Base-by-base conservation (phyloP, 768 basidiomycete genomes). In the Leccinum obscurum region DNA sequence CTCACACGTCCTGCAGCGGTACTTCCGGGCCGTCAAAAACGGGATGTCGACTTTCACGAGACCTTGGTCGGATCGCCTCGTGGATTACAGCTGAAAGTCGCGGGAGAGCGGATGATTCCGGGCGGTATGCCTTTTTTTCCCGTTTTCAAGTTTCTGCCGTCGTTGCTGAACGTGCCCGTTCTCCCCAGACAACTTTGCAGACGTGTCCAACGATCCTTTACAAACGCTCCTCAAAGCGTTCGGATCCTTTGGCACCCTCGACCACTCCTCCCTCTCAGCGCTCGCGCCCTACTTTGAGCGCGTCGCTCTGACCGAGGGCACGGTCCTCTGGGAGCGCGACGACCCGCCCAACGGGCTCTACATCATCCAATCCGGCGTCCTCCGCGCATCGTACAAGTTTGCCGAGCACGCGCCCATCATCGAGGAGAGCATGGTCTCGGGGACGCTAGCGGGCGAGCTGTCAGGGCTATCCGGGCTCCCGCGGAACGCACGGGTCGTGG, bases 401-500 rank as follows among this genome's bases (percentile, higher is more conserved):
- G 85, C 85, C 3, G 85, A 85, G 53, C 84, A 90, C 64, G 76
- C 83, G 6, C 82, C 83, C 26, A 71, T 75, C 6, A 85, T 93
- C 53, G 88, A 91, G 68, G 94, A 96, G 76, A 92, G 90, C 2
- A 96, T 96, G 94, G 92, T 95, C 0, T 86, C 93, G 4, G 95
- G 95, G 3, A 93, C 94, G 0, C 77, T 98, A 3, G 93, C 95
- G 10, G 96, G 96, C 0, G 96, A 98, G 74, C 73, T 99, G 55
- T 88, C 92, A 0, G 91, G 90, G 39, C 77, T 99, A 13, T 87
- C 94, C 9, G 86, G 85, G 22, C 79, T 88, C 20, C 81, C 85
- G 17, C 81, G 96, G 52, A 98, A 97, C 70, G 90, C 95, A 26
- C 92, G 89, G 4, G 92, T 92, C 37, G 78, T 88, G 0, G 92